Percentiles rank a stretch among this genome's conserved stretches.
These are phyloP conservation scores for Parastagonospora nodorum DNA, from an alignment of 2,329 filamentous ascomycete species.

Conservation along the genomic window DNA sequence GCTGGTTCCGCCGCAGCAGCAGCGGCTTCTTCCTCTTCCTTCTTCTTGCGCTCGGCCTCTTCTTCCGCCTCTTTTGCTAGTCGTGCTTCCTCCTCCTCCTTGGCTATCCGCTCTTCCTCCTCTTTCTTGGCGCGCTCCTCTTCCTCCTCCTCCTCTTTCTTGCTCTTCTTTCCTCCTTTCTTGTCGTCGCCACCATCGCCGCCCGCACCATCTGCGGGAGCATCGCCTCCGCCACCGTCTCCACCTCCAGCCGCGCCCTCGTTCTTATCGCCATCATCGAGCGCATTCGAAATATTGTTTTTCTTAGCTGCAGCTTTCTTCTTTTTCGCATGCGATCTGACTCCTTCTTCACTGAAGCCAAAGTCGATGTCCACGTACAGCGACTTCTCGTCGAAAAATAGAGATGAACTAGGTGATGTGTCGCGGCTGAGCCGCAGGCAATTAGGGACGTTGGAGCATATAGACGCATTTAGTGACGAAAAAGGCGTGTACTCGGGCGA, in stretches of 20 bases:
- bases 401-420: conserved; percentile 33
- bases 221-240: conserved; percentile 39
- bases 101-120: conserved; percentile 46
- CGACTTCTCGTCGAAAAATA: conserved; percentile 40
- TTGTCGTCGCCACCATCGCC: conserved; percentile 44
- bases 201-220: conserved; percentile 43
- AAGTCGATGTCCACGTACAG: conserved; percentile 60
- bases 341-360: conserved; percentile 57
- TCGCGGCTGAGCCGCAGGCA: conserved; percentile 35
- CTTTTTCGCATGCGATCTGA: conserved; percentile 60
- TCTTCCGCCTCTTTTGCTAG: conserved; percentile 47
- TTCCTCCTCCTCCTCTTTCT: conserved; percentile 42
- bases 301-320: conserved; percentile 50
- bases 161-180: conserved; percentile 47
- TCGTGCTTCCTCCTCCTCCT: conserved; percentile 39
- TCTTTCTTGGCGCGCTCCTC: conserved; percentile 43
- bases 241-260: conserved; percentile 47
- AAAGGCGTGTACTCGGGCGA: conserved; percentile 36
- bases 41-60: conserved; percentile 44
- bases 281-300: conserved; percentile 22
- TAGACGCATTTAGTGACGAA: conserved; percentile 38
- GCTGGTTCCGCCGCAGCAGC: conserved; percentile 36
- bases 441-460: conserved; percentile 35
- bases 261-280: conserved; percentile 54
- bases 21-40: conserved; percentile 42